Evolutionary conservation across 2,329 filamentous ascomycete species (phyloP), one percentile per base, ranked within the genome.

Genomic region (Calonectria ilicicola): DNA sequence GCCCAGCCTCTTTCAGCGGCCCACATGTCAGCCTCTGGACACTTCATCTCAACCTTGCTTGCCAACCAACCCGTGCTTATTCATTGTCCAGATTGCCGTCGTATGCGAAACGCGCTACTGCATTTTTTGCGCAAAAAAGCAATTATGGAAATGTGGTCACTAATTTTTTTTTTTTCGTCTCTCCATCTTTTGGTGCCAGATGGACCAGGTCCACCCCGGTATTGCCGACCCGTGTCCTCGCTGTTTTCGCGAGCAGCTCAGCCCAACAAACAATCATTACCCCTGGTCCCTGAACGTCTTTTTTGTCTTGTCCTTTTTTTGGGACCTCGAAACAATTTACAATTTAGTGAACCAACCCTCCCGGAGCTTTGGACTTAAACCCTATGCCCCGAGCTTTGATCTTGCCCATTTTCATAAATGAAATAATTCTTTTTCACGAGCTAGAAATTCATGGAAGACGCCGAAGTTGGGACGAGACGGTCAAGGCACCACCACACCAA

Each of bases 381-480:
- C 53, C 53, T 40, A 60, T 23, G 53, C 32, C n/a, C 51, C 42
- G 5, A 56, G 44, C 49, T 53, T 58, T 17, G 21, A 19, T 12
- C 23, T 47, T 21, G 21, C 10, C 10, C 8, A 26, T 60, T 26
- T 17, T 53, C 15, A 26, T 19, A n/a, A 9, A 53, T 53, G 19
- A 32, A 29, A 60, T 19, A 17, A 15, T 21, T 15, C 46, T 51
- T 27, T 40, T 17, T 26, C 29, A 26, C 53, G 35, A 60, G 66
- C 66, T 69, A 69, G 66, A 69, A 69, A 32, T 51, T 53, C 40
- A 53, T 69, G 40, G 66, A 63, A 69, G 26, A 44, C 66, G 17
- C n/a, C n/a, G 8, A 44, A 66, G 53, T 21, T 60, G 53, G 32
- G 32, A 60, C 38, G 53, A 23, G 53, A n/a, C n/a, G n/a, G 53